These are phyloP conservation scores for Nepenthes alata DNA, from an alignment of 179 eudicot genomes.

Conservation along the genomic window DNA sequence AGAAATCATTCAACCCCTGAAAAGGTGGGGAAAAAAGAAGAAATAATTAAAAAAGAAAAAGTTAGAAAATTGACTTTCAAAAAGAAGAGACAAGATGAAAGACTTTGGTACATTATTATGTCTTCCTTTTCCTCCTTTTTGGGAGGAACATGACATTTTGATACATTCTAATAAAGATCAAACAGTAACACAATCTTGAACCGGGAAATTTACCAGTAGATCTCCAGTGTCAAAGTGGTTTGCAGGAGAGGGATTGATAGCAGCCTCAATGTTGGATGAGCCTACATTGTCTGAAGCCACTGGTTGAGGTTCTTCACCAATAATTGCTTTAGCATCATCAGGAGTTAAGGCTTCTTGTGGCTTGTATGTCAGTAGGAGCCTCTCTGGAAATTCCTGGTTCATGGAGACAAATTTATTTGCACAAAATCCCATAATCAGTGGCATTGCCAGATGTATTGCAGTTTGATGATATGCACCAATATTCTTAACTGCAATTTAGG, in stretches of 20 bases:
- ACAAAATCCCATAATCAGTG: background rate
- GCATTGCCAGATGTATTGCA: background rate
- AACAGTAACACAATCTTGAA: background rate
- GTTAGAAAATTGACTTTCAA: background rate
- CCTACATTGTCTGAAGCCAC: constrained; percentile 34
- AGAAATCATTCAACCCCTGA: constrained; percentile 54
- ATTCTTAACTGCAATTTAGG: background rate
- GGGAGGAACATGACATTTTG: background rate
- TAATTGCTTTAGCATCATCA: constrained; percentile 36
- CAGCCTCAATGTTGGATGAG: constrained; percentile 23
- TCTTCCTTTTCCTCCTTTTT: no score
- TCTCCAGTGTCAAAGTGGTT: constrained; percentile 51
- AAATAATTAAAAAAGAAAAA: background rate
- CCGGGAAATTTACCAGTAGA: constrained; percentile 42
- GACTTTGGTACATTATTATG: no score
- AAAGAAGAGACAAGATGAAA: background rate
- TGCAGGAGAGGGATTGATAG: constrained; percentile 33
- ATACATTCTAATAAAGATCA: background rate
- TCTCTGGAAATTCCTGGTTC: constrained; percentile 77
- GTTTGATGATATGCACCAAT: background rate
- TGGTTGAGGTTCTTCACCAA: constrained; percentile 50
- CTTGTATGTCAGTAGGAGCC: constrained; percentile 71
- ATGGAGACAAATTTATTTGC: background rate
- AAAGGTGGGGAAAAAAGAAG: constrained; percentile 3
- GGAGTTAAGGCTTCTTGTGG: constrained; percentile 42